phyloP scores from a whole-genome alignment of 768 basidiomycete genomes.

The Cantharellus anzutake region DNA sequence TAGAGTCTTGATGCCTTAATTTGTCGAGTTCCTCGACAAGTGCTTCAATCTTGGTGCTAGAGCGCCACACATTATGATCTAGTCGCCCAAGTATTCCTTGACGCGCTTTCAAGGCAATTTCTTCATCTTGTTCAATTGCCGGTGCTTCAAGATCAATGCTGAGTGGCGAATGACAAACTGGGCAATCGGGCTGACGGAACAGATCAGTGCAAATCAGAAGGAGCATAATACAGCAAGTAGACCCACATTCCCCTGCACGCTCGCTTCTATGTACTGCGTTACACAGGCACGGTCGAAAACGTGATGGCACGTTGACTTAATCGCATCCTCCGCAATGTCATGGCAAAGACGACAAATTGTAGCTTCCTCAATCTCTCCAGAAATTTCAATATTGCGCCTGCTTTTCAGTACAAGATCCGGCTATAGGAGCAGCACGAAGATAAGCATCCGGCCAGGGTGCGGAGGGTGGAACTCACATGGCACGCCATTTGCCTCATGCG shows the following conservation, averaged over 20 bases:
- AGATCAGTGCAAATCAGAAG: background rate
- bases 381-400: conserved; percentile 39
- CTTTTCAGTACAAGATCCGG: conserved; percentile 85
- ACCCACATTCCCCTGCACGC: conserved; percentile 43
- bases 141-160: conserved; percentile 95
- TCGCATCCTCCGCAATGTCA: conserved; percentile 93
- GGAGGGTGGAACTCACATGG: conserved; percentile 21
- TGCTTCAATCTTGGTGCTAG: conserved; percentile 95
- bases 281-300: conserved; percentile 96
- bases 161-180: conserved; percentile 80
- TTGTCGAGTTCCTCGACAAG: conserved; percentile 84
- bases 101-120: conserved; percentile 23
- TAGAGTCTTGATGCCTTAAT: conserved; percentile 63
- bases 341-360: conserved; percentile 91
- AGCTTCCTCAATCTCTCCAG: conserved; percentile 44
- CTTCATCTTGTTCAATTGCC: conserved; percentile 66
- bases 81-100: conserved; percentile 91
- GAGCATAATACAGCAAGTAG: background rate
- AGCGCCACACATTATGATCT: conserved; percentile 77
- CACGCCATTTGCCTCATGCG: conserved; percentile 94
- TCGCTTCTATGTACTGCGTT: conserved; percentile 69
- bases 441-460: background rate
- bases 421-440: conserved; percentile 13
- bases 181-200: conserved; percentile 57
- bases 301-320: conserved; percentile 81